phyloP scores from a whole-genome alignment of 805 yeast genomes.

The Jamesozyma piceae region DNA sequence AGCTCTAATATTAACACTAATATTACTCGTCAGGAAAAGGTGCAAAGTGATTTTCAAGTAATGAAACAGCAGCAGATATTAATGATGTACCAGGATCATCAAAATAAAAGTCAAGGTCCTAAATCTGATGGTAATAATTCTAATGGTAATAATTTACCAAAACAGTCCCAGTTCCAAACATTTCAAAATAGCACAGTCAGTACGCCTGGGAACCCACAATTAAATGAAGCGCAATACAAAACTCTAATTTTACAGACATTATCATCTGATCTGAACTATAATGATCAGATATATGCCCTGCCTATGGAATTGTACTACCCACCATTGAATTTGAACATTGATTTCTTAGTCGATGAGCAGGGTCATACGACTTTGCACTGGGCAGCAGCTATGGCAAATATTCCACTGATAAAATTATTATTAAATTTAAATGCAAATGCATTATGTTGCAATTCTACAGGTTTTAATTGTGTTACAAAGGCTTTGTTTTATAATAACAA shows the following conservation, averaged over 20 bases:
- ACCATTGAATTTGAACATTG: slow-evolving; percentile 54
- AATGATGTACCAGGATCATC: neutral
- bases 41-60: neutral
- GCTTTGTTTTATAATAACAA: slow-evolving; percentile 65
- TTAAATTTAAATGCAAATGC: slow-evolving; percentile 55
- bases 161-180: neutral
- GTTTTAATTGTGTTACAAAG: slow-evolving; percentile 63
- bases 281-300: slow-evolving; percentile 22
- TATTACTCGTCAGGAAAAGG: neutral
- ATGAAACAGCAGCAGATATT: slow-evolving; percentile 1
- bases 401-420: slow-evolving; percentile 47
- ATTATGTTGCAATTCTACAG: slow-evolving; percentile 41
- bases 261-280: slow-evolving; percentile 26
- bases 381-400: slow-evolving; percentile 74
- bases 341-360: slow-evolving; percentile 65
- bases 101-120: neutral
- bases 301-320: slow-evolving; percentile 40
- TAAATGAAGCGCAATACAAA: slow-evolving; percentile 17
- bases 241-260: slow-evolving; percentile 23
- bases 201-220: neutral
- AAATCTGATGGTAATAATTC: too few species aligned
- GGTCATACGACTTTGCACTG: slow-evolving; percentile 79
- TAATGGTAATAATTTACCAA: too few species aligned
- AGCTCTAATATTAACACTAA: neutral
- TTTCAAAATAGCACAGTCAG: neutral